Evolutionary conservation across 768 basidiomycete genomes (phyloP).

Genomic region (Suillus decipiens): DNA sequence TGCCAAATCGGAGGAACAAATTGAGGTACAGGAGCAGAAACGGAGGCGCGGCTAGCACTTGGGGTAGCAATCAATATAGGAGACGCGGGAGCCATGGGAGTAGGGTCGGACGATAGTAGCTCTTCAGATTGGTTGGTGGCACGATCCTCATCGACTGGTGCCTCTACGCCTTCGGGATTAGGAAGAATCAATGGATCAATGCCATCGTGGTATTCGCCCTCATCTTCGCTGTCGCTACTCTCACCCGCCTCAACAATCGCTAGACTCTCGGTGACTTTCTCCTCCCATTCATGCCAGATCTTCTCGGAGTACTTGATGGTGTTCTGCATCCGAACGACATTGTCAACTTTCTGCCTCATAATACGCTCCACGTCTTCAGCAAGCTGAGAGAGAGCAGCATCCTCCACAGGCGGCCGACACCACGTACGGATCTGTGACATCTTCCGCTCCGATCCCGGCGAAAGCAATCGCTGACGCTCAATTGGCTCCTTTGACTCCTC

Average conservation of each 20-base stretch:
- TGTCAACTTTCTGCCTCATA: slow-evolving; percentile 92
- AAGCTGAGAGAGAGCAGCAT: slow-evolving; percentile 79
- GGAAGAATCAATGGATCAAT: slow-evolving; percentile 20
- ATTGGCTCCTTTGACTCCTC: slow-evolving; percentile 91
- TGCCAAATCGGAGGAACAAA: slow-evolving; percentile 50
- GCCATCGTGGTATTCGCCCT: slow-evolving; percentile 36
- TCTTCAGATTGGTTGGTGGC: slow-evolving; percentile 25
- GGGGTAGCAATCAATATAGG: slow-evolving; percentile 30
- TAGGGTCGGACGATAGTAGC: slow-evolving; percentile 56
- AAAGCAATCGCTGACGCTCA: slow-evolving; percentile 87
- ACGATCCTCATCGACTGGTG: slow-evolving; percentile 14
- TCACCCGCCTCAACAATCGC: slow-evolving; percentile 59
- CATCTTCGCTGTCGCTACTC: slow-evolving; percentile 46
- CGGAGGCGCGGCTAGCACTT: slow-evolving; percentile 25
- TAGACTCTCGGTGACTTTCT: slow-evolving; percentile 73
- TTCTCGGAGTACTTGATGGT: slow-evolving; percentile 97
- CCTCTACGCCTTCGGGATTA: slow-evolving; percentile 26
- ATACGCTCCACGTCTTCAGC: slow-evolving; percentile 86
- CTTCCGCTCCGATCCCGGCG: slow-evolving; percentile 86
- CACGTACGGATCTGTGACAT: slow-evolving; percentile 83
- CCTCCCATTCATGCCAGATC: slow-evolving; percentile 96
- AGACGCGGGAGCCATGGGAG: slow-evolving; percentile 63
- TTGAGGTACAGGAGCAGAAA: slow-evolving; percentile 39
- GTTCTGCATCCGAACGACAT: slow-evolving; percentile 93
- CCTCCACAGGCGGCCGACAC: slow-evolving; percentile 84